Percentiles rank a stretch among this genome's conserved stretches.
Evolutionary conservation across 2,329 filamentous ascomycete genomes (phyloP).

Genomic region (Ophiocordyceps sinensis): DNA sequence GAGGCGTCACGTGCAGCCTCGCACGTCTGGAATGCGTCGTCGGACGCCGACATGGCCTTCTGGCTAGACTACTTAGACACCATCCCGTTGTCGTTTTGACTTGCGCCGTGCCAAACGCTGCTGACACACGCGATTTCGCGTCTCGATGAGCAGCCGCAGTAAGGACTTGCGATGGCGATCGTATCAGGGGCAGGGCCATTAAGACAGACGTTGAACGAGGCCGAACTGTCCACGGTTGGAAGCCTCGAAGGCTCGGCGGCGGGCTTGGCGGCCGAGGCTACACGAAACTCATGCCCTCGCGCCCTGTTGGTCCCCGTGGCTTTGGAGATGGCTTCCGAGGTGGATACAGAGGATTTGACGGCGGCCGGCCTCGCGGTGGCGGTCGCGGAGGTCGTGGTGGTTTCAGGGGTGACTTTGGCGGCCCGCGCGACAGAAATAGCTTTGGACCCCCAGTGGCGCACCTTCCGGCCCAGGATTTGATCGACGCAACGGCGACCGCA

Average conservation of each 20-base stretch:
- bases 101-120: conserved; percentile 42
- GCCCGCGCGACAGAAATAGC: conserved; percentile 27
- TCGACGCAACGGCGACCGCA: conserved; percentile 25
- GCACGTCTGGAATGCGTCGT: no score
- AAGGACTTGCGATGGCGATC: conserved; percentile 70
- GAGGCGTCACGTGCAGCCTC: neutral
- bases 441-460: conserved; percentile 43
- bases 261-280: conserved; percentile 87
- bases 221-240: conserved; percentile 87
- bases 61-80: no score
- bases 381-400: conserved; percentile 41
- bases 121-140: conserved; percentile 45
- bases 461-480: conserved; percentile 44
- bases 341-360: conserved; percentile 20
- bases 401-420: conserved; percentile 29
- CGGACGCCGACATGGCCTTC: no score
- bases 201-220: conserved; percentile 94
- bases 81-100: no score
- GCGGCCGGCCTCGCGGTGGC: conserved; percentile 26
- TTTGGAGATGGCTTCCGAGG: conserved; percentile 44
- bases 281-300: conserved; percentile 63
- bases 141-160: conserved; percentile 65
- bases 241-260: conserved; percentile 78
- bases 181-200: conserved; percentile 82
- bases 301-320: conserved; percentile 50